phyloP scores from a whole-genome alignment of 805 yeast species.

The Trichomonascus vanleenenianus region DNA sequence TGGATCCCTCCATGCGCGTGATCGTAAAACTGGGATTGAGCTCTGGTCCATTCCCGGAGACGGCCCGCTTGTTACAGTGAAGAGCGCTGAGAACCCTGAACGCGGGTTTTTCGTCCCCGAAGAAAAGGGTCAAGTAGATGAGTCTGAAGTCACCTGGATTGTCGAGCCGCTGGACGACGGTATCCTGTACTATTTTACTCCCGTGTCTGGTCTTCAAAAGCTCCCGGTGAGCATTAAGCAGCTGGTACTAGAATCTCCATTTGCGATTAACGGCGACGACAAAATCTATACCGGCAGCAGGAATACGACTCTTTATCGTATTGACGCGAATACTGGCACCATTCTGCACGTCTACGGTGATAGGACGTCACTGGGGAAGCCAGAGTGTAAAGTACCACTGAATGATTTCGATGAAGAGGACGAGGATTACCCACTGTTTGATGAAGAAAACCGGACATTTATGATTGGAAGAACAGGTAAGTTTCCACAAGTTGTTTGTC shows the following conservation, averaged over 20 bases:
- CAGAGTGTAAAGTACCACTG: conserved; percentile 17
- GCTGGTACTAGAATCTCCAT: conserved; percentile 77
- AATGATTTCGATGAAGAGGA: conserved; percentile 10
- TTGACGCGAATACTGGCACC: conserved; percentile 69
- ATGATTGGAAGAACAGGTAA: conserved; percentile 28
- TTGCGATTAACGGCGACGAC: conserved; percentile 67
- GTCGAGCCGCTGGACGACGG: conserved; percentile 91
- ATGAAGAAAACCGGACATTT: conserved; percentile 10
- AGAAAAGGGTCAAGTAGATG: conserved; percentile 16
- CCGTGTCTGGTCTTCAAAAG: conserved; percentile 65
- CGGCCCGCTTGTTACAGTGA: conserved; percentile 49
- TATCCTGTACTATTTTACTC: conserved; percentile 68
- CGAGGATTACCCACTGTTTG: conserved; percentile 9
- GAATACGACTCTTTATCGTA: conserved; percentile 63
- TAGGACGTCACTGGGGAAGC: conserved; percentile 18
- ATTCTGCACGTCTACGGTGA: conserved; percentile 63
- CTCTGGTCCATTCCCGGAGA: conserved; percentile 70
- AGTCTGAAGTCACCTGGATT: conserved; percentile 55
- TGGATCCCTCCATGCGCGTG: conserved; percentile 77
- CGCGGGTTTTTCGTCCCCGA: too few species aligned
- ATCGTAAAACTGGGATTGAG: conserved; percentile 63
- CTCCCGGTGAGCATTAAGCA: conserved; percentile 75
- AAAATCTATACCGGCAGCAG: conserved; percentile 83
- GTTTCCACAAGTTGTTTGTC: conserved; percentile 1
- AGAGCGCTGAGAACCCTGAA: conserved; percentile 4